These are phyloP conservation scores for Acanthochlamys bracteata DNA, from an alignment of 106 monocot genomes.

Conservation along the genomic window DNA sequence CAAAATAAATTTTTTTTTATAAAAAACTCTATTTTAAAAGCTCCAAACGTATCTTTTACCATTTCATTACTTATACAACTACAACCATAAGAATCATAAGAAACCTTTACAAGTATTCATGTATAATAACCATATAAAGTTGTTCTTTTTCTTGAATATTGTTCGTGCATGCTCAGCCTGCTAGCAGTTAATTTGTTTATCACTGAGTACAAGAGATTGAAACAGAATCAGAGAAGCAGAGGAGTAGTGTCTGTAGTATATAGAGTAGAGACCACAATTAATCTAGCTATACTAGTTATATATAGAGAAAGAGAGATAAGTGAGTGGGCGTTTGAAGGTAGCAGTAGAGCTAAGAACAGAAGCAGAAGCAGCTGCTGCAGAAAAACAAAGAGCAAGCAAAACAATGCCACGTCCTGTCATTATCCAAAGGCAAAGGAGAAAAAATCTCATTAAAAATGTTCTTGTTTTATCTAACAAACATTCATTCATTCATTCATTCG, in stretches of 20 bases:
- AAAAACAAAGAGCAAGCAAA: background rate
- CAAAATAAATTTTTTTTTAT: too few relatives aligned
- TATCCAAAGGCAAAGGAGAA: constrained; percentile 16
- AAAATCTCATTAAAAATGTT: background rate
- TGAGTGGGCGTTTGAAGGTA: too few relatives aligned
- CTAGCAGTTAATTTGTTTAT: background rate
- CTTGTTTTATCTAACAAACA: too few relatives aligned
- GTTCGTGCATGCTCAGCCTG: constrained; percentile 8
- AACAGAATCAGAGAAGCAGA: background rate
- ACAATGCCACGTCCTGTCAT: constrained; percentile 28
- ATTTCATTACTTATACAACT: background rate
- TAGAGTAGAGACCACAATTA: too few relatives aligned
- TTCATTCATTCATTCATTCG: background rate
- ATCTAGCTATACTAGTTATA: background rate
- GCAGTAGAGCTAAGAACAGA: constrained; percentile 16
- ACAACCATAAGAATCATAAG: too few relatives aligned
- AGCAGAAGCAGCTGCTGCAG: too few relatives aligned
- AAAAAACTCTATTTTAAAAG: too few relatives aligned
- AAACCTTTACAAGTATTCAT: too few relatives aligned
- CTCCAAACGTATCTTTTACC: too few relatives aligned
- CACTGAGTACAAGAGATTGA: constrained; percentile 15
- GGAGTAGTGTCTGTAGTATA: too few relatives aligned
- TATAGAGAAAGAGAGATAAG: constrained; percentile 5
- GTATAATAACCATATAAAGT: too few relatives aligned
- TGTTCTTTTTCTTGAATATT: constrained; percentile 1